Evolutionary conservation across 352 stramenopile genomes (phyloP).

Genomic region (Thalassiosira hispida): DNA sequence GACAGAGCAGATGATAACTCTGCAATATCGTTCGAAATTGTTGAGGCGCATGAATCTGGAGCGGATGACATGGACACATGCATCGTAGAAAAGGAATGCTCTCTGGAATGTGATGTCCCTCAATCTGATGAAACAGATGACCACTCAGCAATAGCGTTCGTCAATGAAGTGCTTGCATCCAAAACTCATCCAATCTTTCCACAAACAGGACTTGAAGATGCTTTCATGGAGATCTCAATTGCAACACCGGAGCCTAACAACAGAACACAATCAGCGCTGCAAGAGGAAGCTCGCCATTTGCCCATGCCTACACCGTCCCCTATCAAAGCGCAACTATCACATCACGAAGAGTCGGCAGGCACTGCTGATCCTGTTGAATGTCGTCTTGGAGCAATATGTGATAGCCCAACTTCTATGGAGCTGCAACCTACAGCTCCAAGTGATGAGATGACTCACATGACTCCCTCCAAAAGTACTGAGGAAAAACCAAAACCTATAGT

Average conservation of each 20-base stretch:
- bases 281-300: not conserved
- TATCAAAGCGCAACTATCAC: not conserved
- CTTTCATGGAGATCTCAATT: constrained; percentile 25
- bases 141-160: not conserved
- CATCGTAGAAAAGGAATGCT: too few relatives aligned
- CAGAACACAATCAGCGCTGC: not conserved
- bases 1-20: not conserved
- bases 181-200: not conserved
- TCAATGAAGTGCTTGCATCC: not conserved
- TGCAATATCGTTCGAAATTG: not conserved
- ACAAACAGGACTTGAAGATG: constrained; percentile 2
- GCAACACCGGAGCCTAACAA: not conserved
- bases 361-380: too few relatives aligned
- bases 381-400: too few relatives aligned
- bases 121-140: constrained; percentile 16
- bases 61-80: too few relatives aligned
- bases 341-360: not conserved
- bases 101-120: too few relatives aligned
- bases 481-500: too few relatives aligned
- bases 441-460: too few relatives aligned
- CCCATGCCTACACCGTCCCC: not conserved
- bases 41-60: not conserved
- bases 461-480: too few relatives aligned
- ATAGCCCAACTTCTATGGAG: too few relatives aligned
- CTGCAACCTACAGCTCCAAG: too few relatives aligned